Percentiles rank a stretch among this genome's conserved stretches.
Conservation (phyloP, 495 filamentous ascomycete species). For the Aspergillus biplanus region DNA sequence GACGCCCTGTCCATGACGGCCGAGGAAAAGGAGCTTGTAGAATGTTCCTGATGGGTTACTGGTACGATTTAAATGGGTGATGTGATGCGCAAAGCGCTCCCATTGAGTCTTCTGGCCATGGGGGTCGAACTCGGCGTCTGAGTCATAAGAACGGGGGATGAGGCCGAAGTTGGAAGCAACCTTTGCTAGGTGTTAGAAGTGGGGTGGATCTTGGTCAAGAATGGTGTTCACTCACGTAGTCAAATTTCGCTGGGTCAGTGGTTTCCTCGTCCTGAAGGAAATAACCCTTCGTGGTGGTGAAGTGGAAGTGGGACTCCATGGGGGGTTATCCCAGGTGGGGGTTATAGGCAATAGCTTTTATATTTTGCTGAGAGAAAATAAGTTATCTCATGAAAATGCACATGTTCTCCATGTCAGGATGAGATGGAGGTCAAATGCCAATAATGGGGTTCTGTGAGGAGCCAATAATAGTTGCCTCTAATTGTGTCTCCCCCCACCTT, state of each 20-base stretch:
- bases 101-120: constrained; percentile 59
- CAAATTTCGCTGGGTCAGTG: constrained; percentile 67
- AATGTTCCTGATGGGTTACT: constrained; percentile 37
- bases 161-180: constrained; percentile 66
- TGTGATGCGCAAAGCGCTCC: constrained; percentile 61
- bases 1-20: constrained; percentile 72
- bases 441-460: constrained; percentile 10
- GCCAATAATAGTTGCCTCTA: background rate
- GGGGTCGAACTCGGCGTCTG: constrained; percentile 36
- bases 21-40: constrained; percentile 73
- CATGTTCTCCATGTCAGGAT: too few species aligned
- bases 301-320: constrained; percentile 29
- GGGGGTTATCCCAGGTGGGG: constrained; percentile 2
- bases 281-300: constrained; percentile 62
- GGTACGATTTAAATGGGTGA: constrained; percentile 56
- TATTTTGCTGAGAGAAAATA: too few species aligned
- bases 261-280: constrained; percentile 72
- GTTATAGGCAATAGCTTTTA: background rate
- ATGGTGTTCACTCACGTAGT: constrained; percentile 58
- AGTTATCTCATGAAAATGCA: too few species aligned
- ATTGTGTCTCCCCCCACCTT: background rate
- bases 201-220: background rate
- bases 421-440: background rate
- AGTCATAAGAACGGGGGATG: constrained; percentile 56
- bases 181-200: constrained; percentile 21